phyloP scores from a whole-genome alignment of 768 basidiomycete species.

The Tulasnella sp. region DNA sequence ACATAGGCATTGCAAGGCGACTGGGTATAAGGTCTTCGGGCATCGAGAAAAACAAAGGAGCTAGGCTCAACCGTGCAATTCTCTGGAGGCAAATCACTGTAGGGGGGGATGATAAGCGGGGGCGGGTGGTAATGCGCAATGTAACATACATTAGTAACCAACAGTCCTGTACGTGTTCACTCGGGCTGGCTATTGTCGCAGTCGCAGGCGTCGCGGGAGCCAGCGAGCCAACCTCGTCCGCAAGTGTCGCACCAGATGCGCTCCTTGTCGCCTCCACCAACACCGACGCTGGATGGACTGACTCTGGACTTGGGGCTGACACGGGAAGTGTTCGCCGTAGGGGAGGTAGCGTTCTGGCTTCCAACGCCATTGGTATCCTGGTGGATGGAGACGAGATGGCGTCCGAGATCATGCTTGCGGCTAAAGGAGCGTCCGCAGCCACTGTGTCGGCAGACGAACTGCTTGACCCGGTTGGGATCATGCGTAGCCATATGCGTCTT shows the following conservation, averaged over 20 bases:
- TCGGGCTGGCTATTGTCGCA: slow-evolving; percentile 31
- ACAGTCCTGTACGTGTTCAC: neutral
- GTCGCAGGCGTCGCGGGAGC: slow-evolving; percentile 35
- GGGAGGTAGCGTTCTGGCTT: neutral
- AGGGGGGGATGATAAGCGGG: neutral
- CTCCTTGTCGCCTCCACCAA: slow-evolving; percentile 46
- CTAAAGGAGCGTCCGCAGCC: slow-evolving; percentile 85
- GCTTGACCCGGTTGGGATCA: slow-evolving; percentile 82
- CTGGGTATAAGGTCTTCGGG: neutral
- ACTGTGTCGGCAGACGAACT: slow-evolving; percentile 74
- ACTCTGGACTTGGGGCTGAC: slow-evolving; percentile 2
- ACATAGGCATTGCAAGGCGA: neutral
- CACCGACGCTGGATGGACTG: slow-evolving; percentile 25
- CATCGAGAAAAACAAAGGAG: slow-evolving; percentile 8
- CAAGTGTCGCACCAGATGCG: slow-evolving; percentile 63
- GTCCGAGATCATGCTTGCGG: slow-evolving; percentile 85
- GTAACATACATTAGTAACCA: neutral
- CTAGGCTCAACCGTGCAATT: slow-evolving; percentile 12
- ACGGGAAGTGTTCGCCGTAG: neutral
- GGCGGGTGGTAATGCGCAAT: neutral
- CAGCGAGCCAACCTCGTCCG: slow-evolving; percentile 50
- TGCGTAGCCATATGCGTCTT: slow-evolving; percentile 95
- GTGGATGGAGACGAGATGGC: slow-evolving; percentile 79
- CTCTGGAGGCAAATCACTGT: neutral
- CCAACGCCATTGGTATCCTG: slow-evolving; percentile 38